These are phyloP conservation scores for Ophidiomyces ophidiicola DNA, from an alignment of 2,329 filamentous ascomycete genomes.

Conservation along the genomic window DNA sequence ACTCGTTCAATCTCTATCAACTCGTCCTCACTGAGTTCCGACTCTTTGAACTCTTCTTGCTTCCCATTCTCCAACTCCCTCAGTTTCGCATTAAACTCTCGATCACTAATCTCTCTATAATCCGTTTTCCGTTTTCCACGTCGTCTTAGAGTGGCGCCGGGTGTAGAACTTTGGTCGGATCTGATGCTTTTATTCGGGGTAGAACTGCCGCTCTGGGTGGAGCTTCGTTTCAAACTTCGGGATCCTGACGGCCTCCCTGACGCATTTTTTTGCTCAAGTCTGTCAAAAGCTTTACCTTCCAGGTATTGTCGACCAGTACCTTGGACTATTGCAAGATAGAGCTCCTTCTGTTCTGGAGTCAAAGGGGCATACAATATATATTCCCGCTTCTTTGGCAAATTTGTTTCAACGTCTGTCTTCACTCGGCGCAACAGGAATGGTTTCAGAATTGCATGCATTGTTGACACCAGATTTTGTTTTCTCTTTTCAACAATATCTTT, in stretches of 20 bases:
- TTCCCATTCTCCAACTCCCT: constrained; percentile 37
- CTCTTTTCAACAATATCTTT: constrained; percentile 68
- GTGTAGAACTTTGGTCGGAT: constrained; percentile 63
- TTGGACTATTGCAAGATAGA: constrained; percentile 79
- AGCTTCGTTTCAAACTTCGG: constrained; percentile 47
- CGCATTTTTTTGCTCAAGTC: constrained; percentile 32
- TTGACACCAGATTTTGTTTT: constrained; percentile 66
- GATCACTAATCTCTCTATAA: constrained; percentile 63
- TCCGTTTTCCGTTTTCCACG: constrained; percentile 41
- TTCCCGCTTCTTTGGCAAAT: constrained; percentile 90
- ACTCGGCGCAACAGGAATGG: constrained; percentile 77
- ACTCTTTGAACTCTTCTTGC: constrained; percentile 40
- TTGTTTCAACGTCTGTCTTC: constrained; percentile 83
- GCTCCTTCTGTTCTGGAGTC: constrained; percentile 76
- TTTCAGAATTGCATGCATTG: constrained; percentile 85
- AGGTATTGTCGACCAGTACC: constrained; percentile 48
- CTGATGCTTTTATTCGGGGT: constrained; percentile 59
- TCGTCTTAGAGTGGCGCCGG: constrained; percentile 42
- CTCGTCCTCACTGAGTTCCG: constrained; percentile 34
- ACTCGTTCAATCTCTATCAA: constrained; percentile 53
- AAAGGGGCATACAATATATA: constrained; percentile 92
- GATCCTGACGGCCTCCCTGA: constrained; percentile 25
- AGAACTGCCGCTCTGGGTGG: constrained; percentile 30
- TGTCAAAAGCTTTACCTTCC: constrained; percentile 40
- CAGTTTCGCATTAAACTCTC: constrained; percentile 65